phyloP scores from a whole-genome alignment of 192 early-diverging fungal genomes.

The Chytriomyces confervae region DNA sequence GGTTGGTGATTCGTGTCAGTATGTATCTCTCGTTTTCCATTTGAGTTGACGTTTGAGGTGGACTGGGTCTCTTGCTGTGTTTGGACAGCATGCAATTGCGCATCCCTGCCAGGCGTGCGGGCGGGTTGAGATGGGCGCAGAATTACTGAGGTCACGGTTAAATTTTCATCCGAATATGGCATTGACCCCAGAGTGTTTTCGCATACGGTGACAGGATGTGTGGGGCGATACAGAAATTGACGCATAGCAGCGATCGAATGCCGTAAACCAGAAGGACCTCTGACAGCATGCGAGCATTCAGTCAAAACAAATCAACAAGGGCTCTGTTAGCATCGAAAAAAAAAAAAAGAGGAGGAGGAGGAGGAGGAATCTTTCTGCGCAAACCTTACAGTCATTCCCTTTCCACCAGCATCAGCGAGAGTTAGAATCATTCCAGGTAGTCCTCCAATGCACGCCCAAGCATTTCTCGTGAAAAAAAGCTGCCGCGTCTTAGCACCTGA shows the following conservation, averaged over 20 bases:
- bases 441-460: constrained; percentile 89
- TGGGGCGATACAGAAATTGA: constrained; percentile 27
- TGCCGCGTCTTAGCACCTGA: constrained; percentile 74
- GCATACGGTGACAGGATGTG: not conserved
- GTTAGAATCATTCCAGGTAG: constrained; percentile 94
- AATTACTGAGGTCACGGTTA: constrained; percentile 69
- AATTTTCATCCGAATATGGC: constrained; percentile 69
- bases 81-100: not conserved
- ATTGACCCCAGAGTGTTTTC: constrained; percentile 5
- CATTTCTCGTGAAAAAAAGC: constrained; percentile 80
- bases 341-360: no score
- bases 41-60: not conserved
- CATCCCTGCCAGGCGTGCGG: not conserved
- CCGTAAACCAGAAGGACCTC: constrained; percentile 19
- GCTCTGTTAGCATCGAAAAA: no score
- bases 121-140: constrained; percentile 57
- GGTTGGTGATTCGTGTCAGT: no score
- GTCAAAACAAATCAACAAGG: not conserved
- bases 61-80: not conserved
- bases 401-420: constrained; percentile 74
- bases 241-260: constrained; percentile 33
- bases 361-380: not conserved
- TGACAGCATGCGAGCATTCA: not conserved
- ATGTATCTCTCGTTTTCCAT: constrained; percentile 14
- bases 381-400: constrained; percentile 55